phyloP scores from a whole-genome alignment of 176 grass and related monocot genomes.

The Echinochloa phyllopogon region DNA sequence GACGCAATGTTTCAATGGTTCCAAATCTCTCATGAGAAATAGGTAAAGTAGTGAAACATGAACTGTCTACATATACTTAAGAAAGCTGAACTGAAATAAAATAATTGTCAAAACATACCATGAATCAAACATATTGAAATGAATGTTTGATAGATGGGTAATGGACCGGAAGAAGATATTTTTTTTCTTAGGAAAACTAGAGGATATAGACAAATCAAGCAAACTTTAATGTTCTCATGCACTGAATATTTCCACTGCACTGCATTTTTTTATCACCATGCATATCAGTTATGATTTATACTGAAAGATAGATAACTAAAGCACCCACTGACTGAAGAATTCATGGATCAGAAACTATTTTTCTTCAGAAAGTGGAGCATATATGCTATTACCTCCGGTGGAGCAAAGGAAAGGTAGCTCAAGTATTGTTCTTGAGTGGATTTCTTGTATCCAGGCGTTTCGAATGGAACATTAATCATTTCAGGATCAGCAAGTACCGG shows the following conservation, averaged over 20 bases:
- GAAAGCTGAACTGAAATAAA: background rate
- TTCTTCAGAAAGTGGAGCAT: background rate
- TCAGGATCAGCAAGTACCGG: slow-evolving; percentile 64
- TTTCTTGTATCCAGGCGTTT: slow-evolving; percentile 71
- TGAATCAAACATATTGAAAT: background rate
- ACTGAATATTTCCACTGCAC: background rate
- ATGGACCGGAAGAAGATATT: slow-evolving; percentile 1
- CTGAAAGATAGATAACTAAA: background rate
- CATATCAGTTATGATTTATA: background rate
- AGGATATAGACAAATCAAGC: background rate
- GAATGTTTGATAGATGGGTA: background rate
- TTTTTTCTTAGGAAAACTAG: background rate
- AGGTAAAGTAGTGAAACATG: background rate
- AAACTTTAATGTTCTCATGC: background rate
- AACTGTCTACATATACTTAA: background rate
- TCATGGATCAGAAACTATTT: background rate
- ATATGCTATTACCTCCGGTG: slow-evolving; percentile 72
- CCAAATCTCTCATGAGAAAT: background rate
- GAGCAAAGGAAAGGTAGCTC: slow-evolving; percentile 96
- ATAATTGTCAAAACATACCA: background rate
- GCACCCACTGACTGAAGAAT: background rate
- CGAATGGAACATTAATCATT: slow-evolving; percentile 67
- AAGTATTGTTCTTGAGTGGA: slow-evolving; percentile 48
- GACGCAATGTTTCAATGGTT: too few species aligned
- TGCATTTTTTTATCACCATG: background rate